phyloP scores from a whole-genome alignment of 805 yeast species.

The Saccharomycopsis sp. region DNA sequence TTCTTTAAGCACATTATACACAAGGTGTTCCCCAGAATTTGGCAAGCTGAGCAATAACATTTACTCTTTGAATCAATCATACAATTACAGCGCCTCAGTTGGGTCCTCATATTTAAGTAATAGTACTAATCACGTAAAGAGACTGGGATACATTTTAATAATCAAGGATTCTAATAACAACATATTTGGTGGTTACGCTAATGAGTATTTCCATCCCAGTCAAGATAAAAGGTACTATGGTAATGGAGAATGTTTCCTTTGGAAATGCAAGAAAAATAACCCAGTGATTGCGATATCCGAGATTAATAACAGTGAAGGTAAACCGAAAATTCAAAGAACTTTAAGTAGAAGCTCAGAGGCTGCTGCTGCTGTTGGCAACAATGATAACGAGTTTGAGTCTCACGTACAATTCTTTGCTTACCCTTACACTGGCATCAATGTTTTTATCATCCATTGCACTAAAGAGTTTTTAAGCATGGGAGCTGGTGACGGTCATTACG shows the following conservation, averaged over 20 bases:
- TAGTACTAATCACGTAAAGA: constrained; percentile 29
- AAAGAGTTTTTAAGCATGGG: constrained; percentile 76
- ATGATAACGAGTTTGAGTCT: constrained; percentile 20
- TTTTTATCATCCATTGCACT: constrained; percentile 77
- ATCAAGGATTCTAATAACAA: constrained; percentile 58
- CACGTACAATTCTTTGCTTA: constrained; percentile 64
- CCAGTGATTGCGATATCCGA: constrained; percentile 20
- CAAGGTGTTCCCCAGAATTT: constrained; percentile 40
- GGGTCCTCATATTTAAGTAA: background rate
- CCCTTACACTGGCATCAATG: constrained; percentile 84
- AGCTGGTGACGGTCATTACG: constrained; percentile 89
- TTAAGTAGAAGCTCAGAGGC: constrained; percentile 8
- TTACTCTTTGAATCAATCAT: constrained; percentile 24
- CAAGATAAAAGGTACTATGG: constrained; percentile 74
- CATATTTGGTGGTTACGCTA: constrained; percentile 72
- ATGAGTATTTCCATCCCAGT: constrained; percentile 64
- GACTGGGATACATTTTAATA: constrained; percentile 68
- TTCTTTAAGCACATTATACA: constrained; percentile 71
- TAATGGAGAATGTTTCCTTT: constrained; percentile 90
- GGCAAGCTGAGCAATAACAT: constrained; percentile 27
- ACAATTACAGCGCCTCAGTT: constrained; percentile 4
- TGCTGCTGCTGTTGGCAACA: constrained; percentile 13
- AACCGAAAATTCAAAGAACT: constrained; percentile 1
- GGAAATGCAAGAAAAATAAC: constrained; percentile 55
- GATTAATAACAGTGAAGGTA: constrained; percentile 19